Evolutionary conservation across 352 stramenopile species (phyloP).

Genomic region (Globisporangium spinosum): DNA sequence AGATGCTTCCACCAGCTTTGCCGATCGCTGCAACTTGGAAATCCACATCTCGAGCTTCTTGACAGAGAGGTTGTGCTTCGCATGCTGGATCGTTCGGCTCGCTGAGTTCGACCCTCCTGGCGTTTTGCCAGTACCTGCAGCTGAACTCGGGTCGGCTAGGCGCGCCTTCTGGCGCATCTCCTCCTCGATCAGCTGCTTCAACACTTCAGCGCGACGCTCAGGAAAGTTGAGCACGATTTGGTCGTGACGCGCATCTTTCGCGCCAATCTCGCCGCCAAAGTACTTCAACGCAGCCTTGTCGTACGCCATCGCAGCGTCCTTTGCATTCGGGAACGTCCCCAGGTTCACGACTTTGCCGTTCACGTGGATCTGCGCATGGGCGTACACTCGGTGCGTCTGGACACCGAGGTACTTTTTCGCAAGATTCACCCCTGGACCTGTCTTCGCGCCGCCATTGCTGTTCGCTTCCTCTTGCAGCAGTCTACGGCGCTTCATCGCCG

Average conservation of each 20-base stretch:
- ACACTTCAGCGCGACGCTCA: slow-evolving; percentile 47
- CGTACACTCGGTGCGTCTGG: slow-evolving; percentile 64
- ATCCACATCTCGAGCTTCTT: slow-evolving; percentile 80
- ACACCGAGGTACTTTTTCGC: slow-evolving; percentile 74
- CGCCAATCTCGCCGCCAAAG: slow-evolving; percentile 50
- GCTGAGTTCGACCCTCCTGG: slow-evolving; percentile 2
- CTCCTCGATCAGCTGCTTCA: slow-evolving; percentile 63
- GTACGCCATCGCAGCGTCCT: slow-evolving; percentile 76
- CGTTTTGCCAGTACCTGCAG: not conserved
- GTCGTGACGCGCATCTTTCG: slow-evolving; percentile 37
- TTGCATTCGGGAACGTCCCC: slow-evolving; percentile 60
- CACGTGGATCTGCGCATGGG: slow-evolving; percentile 75
- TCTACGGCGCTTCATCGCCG: slow-evolving; percentile 33
- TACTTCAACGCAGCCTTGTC: slow-evolving; percentile 76
- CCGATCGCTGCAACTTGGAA: slow-evolving; percentile 59
- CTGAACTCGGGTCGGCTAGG: slow-evolving; percentile 9
- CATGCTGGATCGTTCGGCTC: slow-evolving; percentile 55
- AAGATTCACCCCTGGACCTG: not conserved
- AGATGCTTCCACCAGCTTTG: slow-evolving; percentile 75
- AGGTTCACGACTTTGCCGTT: slow-evolving; percentile 77
- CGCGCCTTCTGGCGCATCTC: slow-evolving; percentile 49
- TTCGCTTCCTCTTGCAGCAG: slow-evolving; percentile 13
- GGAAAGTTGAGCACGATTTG: slow-evolving; percentile 76
- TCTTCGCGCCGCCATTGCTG: not conserved
- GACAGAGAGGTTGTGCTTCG: slow-evolving; percentile 73